Evolutionary conservation across 441 rosid genomes (phyloP).

Genomic region (Pelargonium australe): DNA sequence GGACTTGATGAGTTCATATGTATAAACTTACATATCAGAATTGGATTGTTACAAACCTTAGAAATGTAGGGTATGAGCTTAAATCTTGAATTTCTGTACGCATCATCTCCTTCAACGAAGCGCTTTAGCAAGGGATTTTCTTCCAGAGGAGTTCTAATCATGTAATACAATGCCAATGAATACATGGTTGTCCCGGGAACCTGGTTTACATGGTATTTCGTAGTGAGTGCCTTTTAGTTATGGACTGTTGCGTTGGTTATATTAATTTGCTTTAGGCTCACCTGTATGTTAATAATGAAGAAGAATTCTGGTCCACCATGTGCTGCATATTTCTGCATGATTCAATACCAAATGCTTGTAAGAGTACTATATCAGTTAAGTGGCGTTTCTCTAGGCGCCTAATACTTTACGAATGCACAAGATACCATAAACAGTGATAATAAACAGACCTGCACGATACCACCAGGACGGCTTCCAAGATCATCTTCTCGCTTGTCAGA

Average conservation of each 20-base stretch:
- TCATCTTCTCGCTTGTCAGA: slow-evolving; percentile 64
- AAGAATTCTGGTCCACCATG: slow-evolving; percentile 67
- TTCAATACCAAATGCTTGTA: background rate
- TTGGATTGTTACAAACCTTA: slow-evolving; percentile 34
- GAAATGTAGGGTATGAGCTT: slow-evolving; percentile 89
- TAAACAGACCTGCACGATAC: slow-evolving; percentile 61
- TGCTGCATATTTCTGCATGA: slow-evolving; percentile 43
- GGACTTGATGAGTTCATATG: background rate
- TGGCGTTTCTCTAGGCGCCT: background rate
- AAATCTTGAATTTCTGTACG: slow-evolving; percentile 81
- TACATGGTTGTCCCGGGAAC: slow-evolving; percentile 63
- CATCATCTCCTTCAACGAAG: slow-evolving; percentile 81
- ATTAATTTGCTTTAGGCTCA: slow-evolving; percentile 16
- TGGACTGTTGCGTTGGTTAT: background rate
- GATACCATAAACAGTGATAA: background rate
- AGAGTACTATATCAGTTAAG: background rate
- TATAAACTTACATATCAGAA: background rate
- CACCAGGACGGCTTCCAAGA: slow-evolving; percentile 56
- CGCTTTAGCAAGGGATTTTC: slow-evolving; percentile 59
- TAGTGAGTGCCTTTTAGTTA: background rate
- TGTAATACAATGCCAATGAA: slow-evolving; percentile 64
- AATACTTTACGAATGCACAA: background rate
- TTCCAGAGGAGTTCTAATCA: slow-evolving; percentile 64
- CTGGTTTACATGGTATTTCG: slow-evolving; percentile 29
- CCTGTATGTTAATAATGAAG: slow-evolving; percentile 78